These are phyloP conservation scores for Debaryomycetaceae sp. DNA, from an alignment of 1,139 yeast species.

Conservation along the genomic window DNA sequence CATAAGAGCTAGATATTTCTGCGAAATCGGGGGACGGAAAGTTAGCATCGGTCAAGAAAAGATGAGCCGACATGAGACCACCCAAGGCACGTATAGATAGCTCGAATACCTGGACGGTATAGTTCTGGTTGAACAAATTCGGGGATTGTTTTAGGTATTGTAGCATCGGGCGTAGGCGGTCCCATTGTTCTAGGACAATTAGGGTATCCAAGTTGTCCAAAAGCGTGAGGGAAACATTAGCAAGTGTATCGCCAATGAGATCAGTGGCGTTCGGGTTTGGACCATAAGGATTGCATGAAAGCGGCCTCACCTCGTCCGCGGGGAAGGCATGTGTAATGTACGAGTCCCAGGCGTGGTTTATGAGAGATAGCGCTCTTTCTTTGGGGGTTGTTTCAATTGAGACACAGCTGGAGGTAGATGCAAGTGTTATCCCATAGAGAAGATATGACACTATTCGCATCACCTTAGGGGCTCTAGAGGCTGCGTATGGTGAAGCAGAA, in stretches of 20 bases:
- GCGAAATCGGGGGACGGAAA: constrained; percentile 6
- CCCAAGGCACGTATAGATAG: constrained; percentile 73
- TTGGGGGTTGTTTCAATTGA: too few species aligned
- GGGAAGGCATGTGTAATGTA: constrained; percentile 71
- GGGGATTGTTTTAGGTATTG: constrained; percentile 26
- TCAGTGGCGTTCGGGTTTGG: constrained; percentile 51
- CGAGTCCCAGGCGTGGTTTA: constrained; percentile 68
- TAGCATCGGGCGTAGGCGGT: constrained; percentile 41
- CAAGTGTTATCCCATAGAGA: too few species aligned
- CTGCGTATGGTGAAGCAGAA: too few species aligned
- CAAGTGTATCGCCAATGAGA: constrained; percentile 71
- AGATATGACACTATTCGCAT: too few species aligned
- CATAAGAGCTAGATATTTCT: constrained; percentile 30
- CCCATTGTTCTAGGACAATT: constrained; percentile 58
- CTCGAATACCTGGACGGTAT: constrained; percentile 81
- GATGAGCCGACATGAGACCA: constrained; percentile 66
- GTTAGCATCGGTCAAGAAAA: constrained; percentile 46
- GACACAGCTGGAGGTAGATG: too few species aligned
- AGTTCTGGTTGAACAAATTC: constrained; percentile 46
- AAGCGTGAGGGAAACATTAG: constrained; percentile 69
- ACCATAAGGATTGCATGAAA: constrained; percentile 59
- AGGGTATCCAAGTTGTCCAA: constrained; percentile 74
- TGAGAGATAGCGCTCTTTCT: too few species aligned
- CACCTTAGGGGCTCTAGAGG: too few species aligned
- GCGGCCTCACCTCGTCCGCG: constrained; percentile 69